Base-by-base conservation (phyloP, 23 red algal species). In the Chondrus crispus region DNA sequence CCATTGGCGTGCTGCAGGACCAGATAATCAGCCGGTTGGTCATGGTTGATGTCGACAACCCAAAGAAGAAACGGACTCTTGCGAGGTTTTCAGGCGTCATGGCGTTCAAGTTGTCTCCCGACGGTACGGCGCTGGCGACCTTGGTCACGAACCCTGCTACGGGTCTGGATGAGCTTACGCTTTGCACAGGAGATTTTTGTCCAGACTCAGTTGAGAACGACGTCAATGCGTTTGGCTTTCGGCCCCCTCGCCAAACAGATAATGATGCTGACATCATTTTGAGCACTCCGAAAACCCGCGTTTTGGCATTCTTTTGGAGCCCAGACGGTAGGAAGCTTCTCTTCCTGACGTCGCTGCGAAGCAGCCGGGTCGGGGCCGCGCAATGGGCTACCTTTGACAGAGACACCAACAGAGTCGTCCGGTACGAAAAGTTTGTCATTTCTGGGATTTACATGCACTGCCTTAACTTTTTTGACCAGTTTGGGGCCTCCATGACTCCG, bases 291-390 rank as follows among this genome's bases (percentile, higher is more conserved):
- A 68, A 79, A 62, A 87, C 74, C 22, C 62, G 82, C 11, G 80
- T 81, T 16, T 72, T 94, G 18, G 92, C 92, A 29, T 94, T 94
- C 45, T 94, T 94, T 62, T 94, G 92, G 92, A 82, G 82, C 62
- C 92, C 92, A 2, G 92, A 94, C 43, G 64, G 77, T 16, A 62
- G 64, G 39, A 87, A 88, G 83, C 54, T 94, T 22, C 75, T 94
- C 12, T 94, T 88, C 54, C 84, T 94, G 3, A 80, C 83, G 28
- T 88, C 92, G 19, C 62, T 88, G 29, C 82, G 92, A 22, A 72
- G 64, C 18, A 79, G 81, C 36, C 49, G 41, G 37, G 64, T 94
- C 40, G 92, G 92, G 36, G 82, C 82, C 9, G 64, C 69, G 24
- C 72, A 81, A 28, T 94, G 92, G 92, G 92, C 81, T 14, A 88